Base-by-base conservation (phyloP, 2,329 filamentous ascomycete genomes). In the Ophiostoma populinum region DNA sequence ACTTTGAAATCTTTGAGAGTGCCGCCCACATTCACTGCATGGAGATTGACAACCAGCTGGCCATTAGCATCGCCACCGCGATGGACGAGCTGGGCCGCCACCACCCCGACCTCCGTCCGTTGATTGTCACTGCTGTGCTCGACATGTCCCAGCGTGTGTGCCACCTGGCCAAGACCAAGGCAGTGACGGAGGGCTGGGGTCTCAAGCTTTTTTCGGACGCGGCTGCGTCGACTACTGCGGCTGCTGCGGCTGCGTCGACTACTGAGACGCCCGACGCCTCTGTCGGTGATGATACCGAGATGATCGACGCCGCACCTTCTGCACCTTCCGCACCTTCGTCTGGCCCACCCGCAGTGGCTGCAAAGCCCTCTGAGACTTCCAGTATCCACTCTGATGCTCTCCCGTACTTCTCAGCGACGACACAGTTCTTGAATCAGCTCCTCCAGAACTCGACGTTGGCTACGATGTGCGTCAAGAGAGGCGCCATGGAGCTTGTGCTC, bases 61-160 rank as follows among this genome's bases (percentile, higher is more conserved):
- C 86, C 8, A 69, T 68, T 20, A 70, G 73, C 25, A 67, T 98
- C 33, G 90, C 90, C 9, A 70, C 70, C 18, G 80, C 76, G 26
- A 94, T 98, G 49, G 90, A 99, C 52, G 90, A 99, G 55, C 67
- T 99, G 40, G 80, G 87, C 35, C 75, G 90, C 26, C 90, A 99
- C 51, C 90, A 99, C 48, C 90, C 92, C 1, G 67, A 72, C 16
- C 59, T 99, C 29, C 81, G 86, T 45, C 67, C 69, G 8, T 68
- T 76, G 3, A 90, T 98, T 40, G 73, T 87, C 42, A 77, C 80
- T 43, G 78, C 82, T n/a, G 74, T 93, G 12, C 68, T 92, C 40
- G 75, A 85, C 42, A 92, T 95, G 82, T 72, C 93, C 40, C 76
- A 76, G 22, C 73, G 83, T 35, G 78, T 98, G 24, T 71, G 75